These are phyloP conservation scores for Ormosia semicastrata DNA, from an alignment of 306 rosid genomes.

Conservation along the genomic window DNA sequence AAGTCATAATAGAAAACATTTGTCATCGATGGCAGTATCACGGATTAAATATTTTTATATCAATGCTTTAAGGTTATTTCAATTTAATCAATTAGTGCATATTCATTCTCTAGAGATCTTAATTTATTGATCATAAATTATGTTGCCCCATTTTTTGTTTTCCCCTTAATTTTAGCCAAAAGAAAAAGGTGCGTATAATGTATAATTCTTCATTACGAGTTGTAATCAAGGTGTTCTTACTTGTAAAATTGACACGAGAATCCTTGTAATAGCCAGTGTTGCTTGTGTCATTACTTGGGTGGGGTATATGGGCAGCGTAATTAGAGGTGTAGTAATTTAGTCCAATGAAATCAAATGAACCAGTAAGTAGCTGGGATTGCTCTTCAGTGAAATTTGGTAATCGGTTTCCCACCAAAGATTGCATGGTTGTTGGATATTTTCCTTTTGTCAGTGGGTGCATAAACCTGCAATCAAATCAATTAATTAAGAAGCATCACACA, in stretches of 20 bases:
- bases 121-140: not conserved
- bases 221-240: constrained; percentile 33
- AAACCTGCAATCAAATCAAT: constrained; percentile 39
- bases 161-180: not conserved
- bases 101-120: not conserved
- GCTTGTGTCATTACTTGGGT: not conserved
- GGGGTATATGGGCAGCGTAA: constrained; percentile 34
- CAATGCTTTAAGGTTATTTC: not conserved
- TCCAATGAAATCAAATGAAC: constrained; percentile 70
- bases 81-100: not conserved
- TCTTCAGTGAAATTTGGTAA: constrained; percentile 53
- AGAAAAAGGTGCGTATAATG: not conserved
- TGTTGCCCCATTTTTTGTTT: not conserved
- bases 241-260: constrained; percentile 32
- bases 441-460: constrained; percentile 63
- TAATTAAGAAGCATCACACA: not conserved
- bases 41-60: not conserved
- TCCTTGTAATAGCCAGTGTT: constrained; percentile 30
- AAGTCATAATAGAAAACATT: not conserved
- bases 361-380: constrained; percentile 45
- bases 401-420: constrained; percentile 44
- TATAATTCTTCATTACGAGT: not conserved
- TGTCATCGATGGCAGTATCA: not conserved
- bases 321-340: constrained; percentile 62
- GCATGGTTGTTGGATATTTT: constrained; percentile 68